Percentiles rank a stretch among this genome's conserved stretches.
phyloP scores from a whole-genome alignment of 2,329 filamentous ascomycete genomes.

The Cucurbitaria berberidis region DNA sequence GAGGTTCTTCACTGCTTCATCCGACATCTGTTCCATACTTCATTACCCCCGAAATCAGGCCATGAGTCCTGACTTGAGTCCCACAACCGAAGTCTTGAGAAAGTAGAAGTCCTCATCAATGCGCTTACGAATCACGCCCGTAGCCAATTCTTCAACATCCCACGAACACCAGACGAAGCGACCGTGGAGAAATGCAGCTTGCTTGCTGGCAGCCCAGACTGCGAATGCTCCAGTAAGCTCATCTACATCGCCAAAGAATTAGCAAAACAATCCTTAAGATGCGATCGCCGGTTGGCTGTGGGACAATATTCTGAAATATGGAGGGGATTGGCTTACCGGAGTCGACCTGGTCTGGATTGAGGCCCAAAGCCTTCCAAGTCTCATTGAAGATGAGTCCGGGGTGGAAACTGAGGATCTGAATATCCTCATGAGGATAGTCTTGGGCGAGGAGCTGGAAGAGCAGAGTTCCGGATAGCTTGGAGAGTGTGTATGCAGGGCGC shows the following conservation, averaged over 20 bases:
- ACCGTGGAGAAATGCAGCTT: constrained; percentile 51
- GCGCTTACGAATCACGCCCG: constrained; percentile 4
- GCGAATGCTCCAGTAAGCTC: constrained; percentile 33
- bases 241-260: neutral
- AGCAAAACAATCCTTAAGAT: neutral
- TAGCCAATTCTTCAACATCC: constrained; percentile 52
- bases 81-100: neutral
- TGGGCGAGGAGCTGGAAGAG: constrained; percentile 10
- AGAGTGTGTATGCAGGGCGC: constrained; percentile 5
- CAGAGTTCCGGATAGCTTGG: constrained; percentile 6
- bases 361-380: neutral
- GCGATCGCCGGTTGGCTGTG: neutral
- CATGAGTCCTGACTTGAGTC: neutral
- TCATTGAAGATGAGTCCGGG: constrained; percentile 6
- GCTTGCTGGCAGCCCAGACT: constrained; percentile 49
- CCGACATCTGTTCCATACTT: neutral
- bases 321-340: neutral
- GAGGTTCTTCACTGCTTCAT: no score
- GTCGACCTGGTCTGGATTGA: neutral
- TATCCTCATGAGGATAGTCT: constrained; percentile 3
- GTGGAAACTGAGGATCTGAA: constrained; percentile 12
- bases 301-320: neutral
- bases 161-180: constrained; percentile 48
- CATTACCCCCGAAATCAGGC: neutral
- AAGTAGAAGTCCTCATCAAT: constrained; percentile 12